These are phyloP conservation scores for Macrophomina phaseolina DNA, from an alignment of 2,329 filamentous ascomycete genomes.

Conservation along the genomic window DNA sequence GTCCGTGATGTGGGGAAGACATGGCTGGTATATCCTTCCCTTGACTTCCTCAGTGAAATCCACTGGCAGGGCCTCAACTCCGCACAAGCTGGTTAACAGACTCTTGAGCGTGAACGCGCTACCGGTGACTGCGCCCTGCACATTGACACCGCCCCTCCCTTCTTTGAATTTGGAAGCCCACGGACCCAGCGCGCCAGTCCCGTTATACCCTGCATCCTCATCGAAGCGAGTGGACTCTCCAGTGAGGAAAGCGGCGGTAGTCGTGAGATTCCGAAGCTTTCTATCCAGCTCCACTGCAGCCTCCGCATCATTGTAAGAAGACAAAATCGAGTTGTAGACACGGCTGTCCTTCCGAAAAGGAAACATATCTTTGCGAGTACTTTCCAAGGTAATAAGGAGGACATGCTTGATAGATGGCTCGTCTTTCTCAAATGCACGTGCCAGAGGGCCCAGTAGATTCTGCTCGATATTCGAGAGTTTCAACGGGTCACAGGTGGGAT, in stretches of 20 bases:
- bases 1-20: slow-evolving; percentile 46
- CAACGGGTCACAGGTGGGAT: slow-evolving; percentile 44
- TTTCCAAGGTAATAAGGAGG: slow-evolving; percentile 48
- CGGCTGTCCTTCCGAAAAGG: slow-evolving; percentile 44
- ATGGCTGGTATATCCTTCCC: slow-evolving; percentile 48
- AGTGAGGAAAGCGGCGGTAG: slow-evolving; percentile 43
- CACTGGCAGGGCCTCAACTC: slow-evolving; percentile 47
- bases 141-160: slow-evolving; percentile 34
- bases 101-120: slow-evolving; percentile 49
- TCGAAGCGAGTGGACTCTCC: slow-evolving; percentile 44
- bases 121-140: slow-evolving; percentile 45
- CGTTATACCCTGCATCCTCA: slow-evolving; percentile 15
- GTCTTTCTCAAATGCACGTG: slow-evolving; percentile 37
- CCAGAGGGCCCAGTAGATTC: slow-evolving; percentile 39
- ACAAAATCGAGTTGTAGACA: slow-evolving; percentile 40
- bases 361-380: slow-evolving; percentile 49
- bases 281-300: slow-evolving; percentile 33
- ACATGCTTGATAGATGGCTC: slow-evolving; percentile 46
- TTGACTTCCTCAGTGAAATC: slow-evolving; percentile 47
- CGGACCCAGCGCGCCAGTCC: not conserved
- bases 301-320: slow-evolving; percentile 36
- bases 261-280: slow-evolving; percentile 38
- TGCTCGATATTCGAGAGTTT: slow-evolving; percentile 46
- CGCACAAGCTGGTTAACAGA: slow-evolving; percentile 47
- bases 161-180: slow-evolving; percentile 12